Base-by-base conservation (phyloP, 352 stramenopile species). In the Aphanomyces stellatus region DNA sequence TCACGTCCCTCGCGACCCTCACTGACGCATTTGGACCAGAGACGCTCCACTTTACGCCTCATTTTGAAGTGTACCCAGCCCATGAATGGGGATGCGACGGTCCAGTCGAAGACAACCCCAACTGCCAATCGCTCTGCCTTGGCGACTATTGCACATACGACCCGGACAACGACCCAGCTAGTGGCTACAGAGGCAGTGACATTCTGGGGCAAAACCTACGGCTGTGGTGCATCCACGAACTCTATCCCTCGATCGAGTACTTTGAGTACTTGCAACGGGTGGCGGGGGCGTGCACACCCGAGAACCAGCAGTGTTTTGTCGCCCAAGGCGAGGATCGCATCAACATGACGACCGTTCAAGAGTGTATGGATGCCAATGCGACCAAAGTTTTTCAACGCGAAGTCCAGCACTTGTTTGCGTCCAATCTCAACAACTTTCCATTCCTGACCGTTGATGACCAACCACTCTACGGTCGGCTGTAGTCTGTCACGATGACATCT, bases 141-240 rank as follows among this genome's bases (percentile, higher is more conserved):
- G 42, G 65, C 27, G 55, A 57, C 30, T 76, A 67, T 35, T 80
- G 74, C 49, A 71, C 74, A 22, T 76, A 70, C 53, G 74, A 80
- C 25, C 74, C 74, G 0, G 74, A 80, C 41, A 27, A 56, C 25
- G 64, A 80, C 59, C 62, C 62, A 33, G 62, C 63, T 22, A 46
- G 72, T 35, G 74, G 72, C 3, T 42, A 75, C 1, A 68, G 74
- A 22, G 74, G 74, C 27, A 66, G 53, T 37, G 74, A 80, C 43
- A 62, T 77, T 1, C 34, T 80, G 19, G 33, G 70, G 17, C 70
- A 80, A 53, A 67, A 74, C 24, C 43, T 77, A 3, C 63, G 63
- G 24, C 72, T 75, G 53, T 55, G 73, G 0, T 77, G 74, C 53
- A 25, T 77, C 37, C 62, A 70, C 0, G 24, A 46, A 22, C 51